Conservation (phyloP, 495 filamentous ascomycete genomes). For the Neurospora sp. region DNA sequence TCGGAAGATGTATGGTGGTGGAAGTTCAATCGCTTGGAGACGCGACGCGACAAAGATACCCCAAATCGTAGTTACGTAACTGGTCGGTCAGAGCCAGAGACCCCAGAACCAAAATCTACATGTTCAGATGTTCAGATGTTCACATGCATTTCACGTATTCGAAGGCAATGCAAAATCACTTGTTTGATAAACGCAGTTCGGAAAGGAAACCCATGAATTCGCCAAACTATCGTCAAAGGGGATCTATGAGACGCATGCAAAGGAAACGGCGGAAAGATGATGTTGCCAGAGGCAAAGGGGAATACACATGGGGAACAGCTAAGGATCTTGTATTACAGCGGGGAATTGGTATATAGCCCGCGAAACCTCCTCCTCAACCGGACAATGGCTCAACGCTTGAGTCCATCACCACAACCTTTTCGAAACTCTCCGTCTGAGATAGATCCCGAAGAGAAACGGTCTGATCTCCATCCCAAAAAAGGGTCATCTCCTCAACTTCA, state of each 20-base stretch:
- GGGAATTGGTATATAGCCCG: slow-evolving; percentile 16
- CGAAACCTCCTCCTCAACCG: slow-evolving; percentile 4
- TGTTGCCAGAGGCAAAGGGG: slow-evolving; percentile 21
- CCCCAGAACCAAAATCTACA: not conserved
- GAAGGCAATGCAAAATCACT: not conserved
- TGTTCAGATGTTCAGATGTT: not conserved
- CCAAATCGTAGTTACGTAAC: not conserved
- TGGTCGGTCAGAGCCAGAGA: not conserved
- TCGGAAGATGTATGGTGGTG: not conserved
- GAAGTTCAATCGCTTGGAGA: not conserved
- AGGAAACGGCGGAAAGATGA: slow-evolving; percentile 27
- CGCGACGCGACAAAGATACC: slow-evolving; percentile 1
- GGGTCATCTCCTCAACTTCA: slow-evolving; percentile 17
- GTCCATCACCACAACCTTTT: slow-evolving; percentile 1
- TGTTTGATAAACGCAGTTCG: not conserved
- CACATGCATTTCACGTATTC: not conserved
- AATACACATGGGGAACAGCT: slow-evolving; percentile 49
- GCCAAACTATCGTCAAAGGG: slow-evolving; percentile 14
- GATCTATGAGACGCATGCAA: slow-evolving; percentile 38
- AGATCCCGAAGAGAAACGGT: slow-evolving; percentile 5
- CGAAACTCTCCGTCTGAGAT: slow-evolving; percentile 2
- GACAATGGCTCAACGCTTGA: not conserved
- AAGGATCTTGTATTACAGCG: slow-evolving; percentile 54
- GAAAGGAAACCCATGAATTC: slow-evolving; percentile 20
- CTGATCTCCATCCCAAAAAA: slow-evolving; percentile 26